phyloP scores from a whole-genome alignment of 345 rosid species.

The Aquilaria yunnanensis region DNA sequence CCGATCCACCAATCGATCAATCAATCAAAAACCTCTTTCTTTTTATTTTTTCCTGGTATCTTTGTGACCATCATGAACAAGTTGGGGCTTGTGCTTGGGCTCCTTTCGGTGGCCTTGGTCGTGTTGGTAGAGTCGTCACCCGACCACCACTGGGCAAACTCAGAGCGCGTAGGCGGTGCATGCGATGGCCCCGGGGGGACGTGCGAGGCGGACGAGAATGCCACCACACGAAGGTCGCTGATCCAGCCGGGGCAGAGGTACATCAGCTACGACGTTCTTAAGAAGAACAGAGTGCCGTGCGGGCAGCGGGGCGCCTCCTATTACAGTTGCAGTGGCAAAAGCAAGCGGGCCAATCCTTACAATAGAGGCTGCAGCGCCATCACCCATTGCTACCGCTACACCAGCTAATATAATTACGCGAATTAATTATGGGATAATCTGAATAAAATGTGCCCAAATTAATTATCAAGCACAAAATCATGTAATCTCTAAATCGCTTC shows the following conservation, averaged over 20 bases:
- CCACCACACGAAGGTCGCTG: slow-evolving; percentile 11
- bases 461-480: background rate
- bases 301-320: slow-evolving; percentile 38
- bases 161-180: too few relatives aligned
- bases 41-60: background rate
- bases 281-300: slow-evolving; percentile 34
- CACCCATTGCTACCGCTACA: slow-evolving; percentile 34
- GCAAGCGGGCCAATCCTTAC: slow-evolving; percentile 41
- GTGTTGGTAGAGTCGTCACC: slow-evolving; percentile 1
- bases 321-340: slow-evolving; percentile 31
- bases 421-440: background rate
- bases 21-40: background rate
- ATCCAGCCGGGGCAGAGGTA: slow-evolving; percentile 7
- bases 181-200: slow-evolving; percentile 4
- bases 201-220: background rate
- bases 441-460: background rate
- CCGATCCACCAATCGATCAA: background rate
- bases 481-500: background rate
- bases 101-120: background rate
- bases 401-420: slow-evolving; percentile 1
- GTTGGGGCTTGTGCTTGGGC: background rate
- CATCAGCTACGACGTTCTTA: slow-evolving; percentile 43
- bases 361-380: slow-evolving; percentile 47
- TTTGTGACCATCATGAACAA: slow-evolving; percentile 1
- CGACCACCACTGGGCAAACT: background rate